phyloP scores from a whole-genome alignment of 163 green algal genomes.

The Chlorella variabilis region DNA sequence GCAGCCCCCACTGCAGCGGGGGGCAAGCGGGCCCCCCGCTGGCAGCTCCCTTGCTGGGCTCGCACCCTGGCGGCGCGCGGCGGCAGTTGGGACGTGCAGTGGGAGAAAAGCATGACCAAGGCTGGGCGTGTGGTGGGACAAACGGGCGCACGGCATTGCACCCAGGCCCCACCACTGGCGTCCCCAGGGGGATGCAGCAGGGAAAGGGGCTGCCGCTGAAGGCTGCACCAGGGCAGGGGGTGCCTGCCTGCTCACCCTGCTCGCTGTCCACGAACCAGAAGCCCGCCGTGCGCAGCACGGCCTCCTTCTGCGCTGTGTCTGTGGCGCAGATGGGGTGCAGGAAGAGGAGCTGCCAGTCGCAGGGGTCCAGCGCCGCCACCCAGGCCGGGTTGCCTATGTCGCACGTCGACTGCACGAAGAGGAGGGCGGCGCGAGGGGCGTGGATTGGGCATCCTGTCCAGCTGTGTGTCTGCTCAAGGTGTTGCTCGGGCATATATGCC shows the following conservation, averaged over 20 bases:
- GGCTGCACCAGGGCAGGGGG: too few relatives aligned
- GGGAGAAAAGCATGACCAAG: too few relatives aligned
- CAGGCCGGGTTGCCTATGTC: neutral
- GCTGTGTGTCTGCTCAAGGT: too few relatives aligned
- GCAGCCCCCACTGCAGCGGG: neutral
- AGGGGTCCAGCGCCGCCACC: neutral
- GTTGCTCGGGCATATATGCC: too few relatives aligned
- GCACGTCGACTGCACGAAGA: neutral
- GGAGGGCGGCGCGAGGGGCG: neutral
- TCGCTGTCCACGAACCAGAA: slow-evolving; percentile 11
- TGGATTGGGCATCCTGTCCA: too few relatives aligned
- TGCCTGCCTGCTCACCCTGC: neutral
- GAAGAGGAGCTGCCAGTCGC: neutral
- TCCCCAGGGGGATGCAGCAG: neutral
- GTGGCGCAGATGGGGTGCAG: neutral
- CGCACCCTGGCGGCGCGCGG: neutral
- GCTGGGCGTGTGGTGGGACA: too few relatives aligned
- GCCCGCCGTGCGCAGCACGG: neutral
- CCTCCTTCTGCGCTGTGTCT: neutral
- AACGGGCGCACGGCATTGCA: too few relatives aligned
- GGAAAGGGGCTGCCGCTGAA: too few relatives aligned
- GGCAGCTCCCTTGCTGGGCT: neutral
- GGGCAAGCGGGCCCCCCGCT: neutral
- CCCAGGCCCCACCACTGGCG: too few relatives aligned
- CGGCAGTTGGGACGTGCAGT: too few relatives aligned